phyloP scores from a whole-genome alignment of 148 eudicot genomes.

The Chenopodium formosanum region DNA sequence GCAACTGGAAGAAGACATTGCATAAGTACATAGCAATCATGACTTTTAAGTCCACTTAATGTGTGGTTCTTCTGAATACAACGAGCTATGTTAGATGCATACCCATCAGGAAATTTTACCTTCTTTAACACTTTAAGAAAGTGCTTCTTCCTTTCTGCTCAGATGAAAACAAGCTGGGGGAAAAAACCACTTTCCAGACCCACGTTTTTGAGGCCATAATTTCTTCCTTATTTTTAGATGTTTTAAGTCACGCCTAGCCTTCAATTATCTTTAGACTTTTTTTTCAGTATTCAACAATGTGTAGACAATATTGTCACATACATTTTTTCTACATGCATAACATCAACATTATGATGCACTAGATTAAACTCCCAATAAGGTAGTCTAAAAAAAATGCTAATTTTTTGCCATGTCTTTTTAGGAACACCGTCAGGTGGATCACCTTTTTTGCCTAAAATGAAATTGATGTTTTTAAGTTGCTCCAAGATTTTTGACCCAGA shows the following conservation, averaged over 20 bases:
- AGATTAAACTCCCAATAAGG: background rate
- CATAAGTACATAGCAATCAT: background rate
- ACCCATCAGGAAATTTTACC: background rate
- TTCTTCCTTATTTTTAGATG: background rate
- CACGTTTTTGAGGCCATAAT: conserved; percentile 13
- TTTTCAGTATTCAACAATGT: background rate
- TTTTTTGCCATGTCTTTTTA: background rate
- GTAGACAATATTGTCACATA: conserved; percentile 8
- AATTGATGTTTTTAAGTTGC: background rate
- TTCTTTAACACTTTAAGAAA: background rate
- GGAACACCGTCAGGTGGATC: background rate
- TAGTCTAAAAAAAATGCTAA: background rate
- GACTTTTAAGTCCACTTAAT: conserved; percentile 6
- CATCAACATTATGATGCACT: background rate
- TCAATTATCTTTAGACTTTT: background rate
- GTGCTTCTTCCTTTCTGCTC: background rate
- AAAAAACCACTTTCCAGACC: background rate
- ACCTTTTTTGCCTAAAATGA: background rate
- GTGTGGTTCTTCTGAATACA: background rate
- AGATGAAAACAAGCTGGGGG: background rate
- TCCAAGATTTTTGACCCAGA: background rate
- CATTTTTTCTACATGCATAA: background rate
- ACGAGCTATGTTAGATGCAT: conserved; percentile 8
- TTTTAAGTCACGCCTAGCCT: background rate
- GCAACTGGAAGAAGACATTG: conserved; percentile 12